These are phyloP conservation scores for Adansonia grandidieri DNA, from an alignment of 441 rosid genomes.

Conservation along the genomic window DNA sequence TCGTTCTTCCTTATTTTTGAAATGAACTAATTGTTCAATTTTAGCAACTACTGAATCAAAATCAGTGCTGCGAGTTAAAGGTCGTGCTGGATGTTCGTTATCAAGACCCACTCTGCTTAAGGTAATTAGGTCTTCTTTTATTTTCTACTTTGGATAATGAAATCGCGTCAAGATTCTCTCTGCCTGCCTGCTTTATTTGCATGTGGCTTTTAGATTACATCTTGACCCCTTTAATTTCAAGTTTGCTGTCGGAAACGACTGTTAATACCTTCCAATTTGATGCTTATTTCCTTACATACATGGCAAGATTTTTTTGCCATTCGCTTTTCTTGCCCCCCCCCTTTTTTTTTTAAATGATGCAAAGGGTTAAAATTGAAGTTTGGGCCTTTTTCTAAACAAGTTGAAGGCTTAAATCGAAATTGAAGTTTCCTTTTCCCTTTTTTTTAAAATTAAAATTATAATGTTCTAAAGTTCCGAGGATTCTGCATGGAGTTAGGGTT, in stretches of 20 bases:
- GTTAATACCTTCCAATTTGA: slow-evolving; percentile 9
- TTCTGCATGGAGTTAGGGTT: not conserved
- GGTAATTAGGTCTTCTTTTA: slow-evolving; percentile 13
- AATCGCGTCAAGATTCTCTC: not conserved
- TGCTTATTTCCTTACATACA: not conserved
- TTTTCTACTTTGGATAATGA: not conserved
- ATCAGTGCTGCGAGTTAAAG: slow-evolving; percentile 16
- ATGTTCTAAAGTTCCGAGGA: not conserved
- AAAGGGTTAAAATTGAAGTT: not conserved
- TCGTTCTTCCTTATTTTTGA: no score
- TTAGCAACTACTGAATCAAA: not conserved
- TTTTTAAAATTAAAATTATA: not conserved
- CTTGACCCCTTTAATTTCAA: slow-evolving; percentile 15
- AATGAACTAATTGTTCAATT: no score
- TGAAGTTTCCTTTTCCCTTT: no score
- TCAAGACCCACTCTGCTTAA: slow-evolving; percentile 8
- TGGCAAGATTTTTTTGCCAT: not conserved
- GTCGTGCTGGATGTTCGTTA: slow-evolving; percentile 19
- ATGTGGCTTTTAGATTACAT: slow-evolving; percentile 23
- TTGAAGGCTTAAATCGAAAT: not conserved
- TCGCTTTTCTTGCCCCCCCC: not conserved
- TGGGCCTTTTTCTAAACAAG: not conserved
- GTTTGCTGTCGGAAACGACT: not conserved
- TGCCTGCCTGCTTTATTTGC: not conserved
- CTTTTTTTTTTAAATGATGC: not conserved